Evolutionary conservation across 805 yeast species (phyloP).

Genomic region (Wickerhamiella kazuoi): DNA sequence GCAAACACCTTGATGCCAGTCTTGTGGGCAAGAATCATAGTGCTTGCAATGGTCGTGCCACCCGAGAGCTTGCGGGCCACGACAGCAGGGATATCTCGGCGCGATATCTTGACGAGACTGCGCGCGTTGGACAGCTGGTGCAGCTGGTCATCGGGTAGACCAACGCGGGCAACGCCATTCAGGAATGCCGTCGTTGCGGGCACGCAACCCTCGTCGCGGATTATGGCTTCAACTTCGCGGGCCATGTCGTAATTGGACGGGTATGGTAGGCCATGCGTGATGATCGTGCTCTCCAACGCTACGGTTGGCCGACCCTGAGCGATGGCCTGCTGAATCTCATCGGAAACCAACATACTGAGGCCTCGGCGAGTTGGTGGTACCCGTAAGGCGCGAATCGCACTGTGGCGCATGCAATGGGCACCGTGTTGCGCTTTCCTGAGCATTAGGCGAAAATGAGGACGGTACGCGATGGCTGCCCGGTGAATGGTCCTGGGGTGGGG

Average conservation of each 20-base stretch:
- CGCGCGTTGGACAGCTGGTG: conserved; percentile 29
- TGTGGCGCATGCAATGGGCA: no score
- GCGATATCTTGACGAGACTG: conserved; percentile 42
- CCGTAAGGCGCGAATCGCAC: no score
- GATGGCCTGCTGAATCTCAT: conserved; percentile 48
- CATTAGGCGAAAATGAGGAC: no score
- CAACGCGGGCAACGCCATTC: conserved; percentile 54
- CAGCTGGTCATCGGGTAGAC: conserved; percentile 34
- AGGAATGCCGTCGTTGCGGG: conserved; percentile 80
- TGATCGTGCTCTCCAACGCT: conserved; percentile 70
- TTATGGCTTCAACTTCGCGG: conserved; percentile 37
- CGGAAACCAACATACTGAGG: conserved; percentile 8
- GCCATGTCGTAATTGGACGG: conserved; percentile 70
- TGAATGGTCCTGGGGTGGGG: no score
- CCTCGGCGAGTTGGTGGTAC: no score
- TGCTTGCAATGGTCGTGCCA: conserved; percentile 80
- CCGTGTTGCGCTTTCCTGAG: no score
- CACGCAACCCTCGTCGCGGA: conserved; percentile 45
- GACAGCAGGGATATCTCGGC: conserved; percentile 61
- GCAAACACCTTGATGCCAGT: conserved; percentile 78
- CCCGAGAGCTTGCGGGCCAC: conserved; percentile 51
- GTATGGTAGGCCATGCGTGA: conserved; percentile 77
- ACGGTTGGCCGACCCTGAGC: conserved; percentile 46
- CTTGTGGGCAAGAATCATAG: conserved; percentile 59
- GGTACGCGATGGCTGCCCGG: no score